Evolutionary conservation across 78 protist species (phyloP).

Genomic region (Blattamonas nauphoetae): DNA sequence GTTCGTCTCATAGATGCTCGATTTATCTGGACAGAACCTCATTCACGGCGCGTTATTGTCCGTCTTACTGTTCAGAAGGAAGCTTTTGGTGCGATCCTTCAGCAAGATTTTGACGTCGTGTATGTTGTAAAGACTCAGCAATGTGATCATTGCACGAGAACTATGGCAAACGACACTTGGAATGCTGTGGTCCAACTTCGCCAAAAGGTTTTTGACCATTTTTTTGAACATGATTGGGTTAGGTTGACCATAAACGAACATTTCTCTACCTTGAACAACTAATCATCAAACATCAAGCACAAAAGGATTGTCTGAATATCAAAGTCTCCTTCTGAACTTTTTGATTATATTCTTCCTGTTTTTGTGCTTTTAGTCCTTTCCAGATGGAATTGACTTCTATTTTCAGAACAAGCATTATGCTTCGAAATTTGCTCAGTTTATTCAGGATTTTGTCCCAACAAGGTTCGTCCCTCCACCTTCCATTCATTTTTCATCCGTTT

Average conservation of each 20-base stretch:
- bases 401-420: constrained; percentile 63
- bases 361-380: not conserved
- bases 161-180: constrained; percentile 84
- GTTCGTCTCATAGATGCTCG: constrained; percentile 90
- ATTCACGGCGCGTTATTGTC: constrained; percentile 80
- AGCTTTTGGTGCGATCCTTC: not conserved
- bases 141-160: constrained; percentile 72
- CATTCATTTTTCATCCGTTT: too few relatives aligned
- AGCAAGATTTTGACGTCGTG: constrained; percentile 58
- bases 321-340: not conserved
- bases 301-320: constrained; percentile 51
- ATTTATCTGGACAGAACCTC: constrained; percentile 99
- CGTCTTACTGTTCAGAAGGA: constrained; percentile 85
- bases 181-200: constrained; percentile 71
- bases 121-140: constrained; percentile 64
- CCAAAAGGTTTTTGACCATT: too few relatives aligned
- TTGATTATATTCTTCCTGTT: not conserved
- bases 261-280: constrained; percentile 88
- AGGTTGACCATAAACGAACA: constrained; percentile 81
- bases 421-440: constrained; percentile 59
- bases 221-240: too few relatives aligned
- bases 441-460: constrained; percentile 57
- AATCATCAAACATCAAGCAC: constrained; percentile 83
- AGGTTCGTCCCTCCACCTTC: too few relatives aligned
- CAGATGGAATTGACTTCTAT: constrained; percentile 94